Evolutionary conservation across 2,329 filamentous ascomycete species (phyloP).

Genomic region (Endoconidiophora laricicola): DNA sequence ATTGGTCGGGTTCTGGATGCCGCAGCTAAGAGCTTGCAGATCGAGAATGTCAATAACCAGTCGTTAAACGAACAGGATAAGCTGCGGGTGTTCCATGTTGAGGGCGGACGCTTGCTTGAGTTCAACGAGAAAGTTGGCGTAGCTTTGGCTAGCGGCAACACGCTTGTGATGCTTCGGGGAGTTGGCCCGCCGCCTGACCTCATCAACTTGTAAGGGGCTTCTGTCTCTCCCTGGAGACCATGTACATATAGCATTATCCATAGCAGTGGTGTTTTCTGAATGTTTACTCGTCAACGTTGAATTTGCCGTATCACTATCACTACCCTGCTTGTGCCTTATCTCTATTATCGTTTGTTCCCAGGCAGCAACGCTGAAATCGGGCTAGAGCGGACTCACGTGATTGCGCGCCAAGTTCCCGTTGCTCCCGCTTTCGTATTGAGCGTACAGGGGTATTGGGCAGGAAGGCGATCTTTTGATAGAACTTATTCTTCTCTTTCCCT

Average conservation of each 20-base stretch:
- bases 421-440: not conserved
- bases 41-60: conserved; percentile 72
- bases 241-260: not conserved
- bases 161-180: conserved; percentile 72
- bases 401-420: conserved; percentile 2
- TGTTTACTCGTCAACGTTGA: too few relatives aligned
- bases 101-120: conserved; percentile 70
- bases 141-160: conserved; percentile 65
- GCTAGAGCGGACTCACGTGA: conserved; percentile 6
- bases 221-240: not conserved
- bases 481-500: not conserved
- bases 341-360: too few relatives aligned
- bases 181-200: conserved; percentile 65
- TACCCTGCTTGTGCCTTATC: too few relatives aligned
- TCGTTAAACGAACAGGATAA: conserved; percentile 60
- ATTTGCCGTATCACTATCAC: too few relatives aligned
- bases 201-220: conserved; percentile 26
- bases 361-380: too few relatives aligned
- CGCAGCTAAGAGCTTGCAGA: conserved; percentile 59
- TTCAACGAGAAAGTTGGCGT: conserved; percentile 74
- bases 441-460: not conserved
- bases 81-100: conserved; percentile 80
- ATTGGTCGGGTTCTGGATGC: conserved; percentile 67
- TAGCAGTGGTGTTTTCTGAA: too few relatives aligned
- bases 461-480: too few relatives aligned